Conservation (phyloP, 2,329 filamentous ascomycete species). For the Monosporascus sp. region DNA sequence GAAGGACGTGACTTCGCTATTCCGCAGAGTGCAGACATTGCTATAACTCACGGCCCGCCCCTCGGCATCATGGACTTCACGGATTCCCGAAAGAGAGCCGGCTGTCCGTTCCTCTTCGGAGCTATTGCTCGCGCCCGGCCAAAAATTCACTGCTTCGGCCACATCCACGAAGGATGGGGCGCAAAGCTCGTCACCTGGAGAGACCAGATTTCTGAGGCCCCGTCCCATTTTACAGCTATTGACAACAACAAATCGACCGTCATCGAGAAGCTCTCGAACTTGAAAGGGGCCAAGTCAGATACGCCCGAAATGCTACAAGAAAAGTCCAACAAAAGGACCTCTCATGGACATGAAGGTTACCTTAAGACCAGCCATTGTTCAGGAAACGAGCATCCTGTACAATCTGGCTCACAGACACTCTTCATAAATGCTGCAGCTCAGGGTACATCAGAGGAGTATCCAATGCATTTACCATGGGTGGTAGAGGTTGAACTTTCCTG, state of each 20-base stretch:
- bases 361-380: constrained; percentile 36
- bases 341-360: constrained; percentile 23
- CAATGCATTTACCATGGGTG: constrained; percentile 47
- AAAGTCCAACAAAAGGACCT: constrained; percentile 11
- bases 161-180: constrained; percentile 58
- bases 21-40: constrained; percentile 35
- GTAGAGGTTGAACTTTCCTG: constrained; percentile 41
- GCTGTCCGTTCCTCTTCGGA: constrained; percentile 39
- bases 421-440: constrained; percentile 57
- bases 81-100: constrained; percentile 25
- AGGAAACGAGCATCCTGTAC: constrained; percentile 24
- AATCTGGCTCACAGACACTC: constrained; percentile 43
- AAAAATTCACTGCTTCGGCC: constrained; percentile 50
- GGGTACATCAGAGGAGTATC: constrained; percentile 30
- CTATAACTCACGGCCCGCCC: constrained; percentile 52
- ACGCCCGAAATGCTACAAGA: constrained; percentile 3
- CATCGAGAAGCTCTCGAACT: constrained; percentile 29
- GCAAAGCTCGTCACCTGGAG: constrained; percentile 49
- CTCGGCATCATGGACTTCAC: constrained; percentile 44
- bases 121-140: constrained; percentile 40
- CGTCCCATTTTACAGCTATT: constrained; percentile 37
- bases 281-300: constrained; percentile 18
- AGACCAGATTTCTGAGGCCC: constrained; percentile 14
- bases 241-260: constrained; percentile 34
- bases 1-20: constrained; percentile 35